Evolutionary conservation across 2,329 filamentous ascomycete species (phyloP), one percentile per base, ranked within the genome.

Genomic region (Beauveria sp.): DNA sequence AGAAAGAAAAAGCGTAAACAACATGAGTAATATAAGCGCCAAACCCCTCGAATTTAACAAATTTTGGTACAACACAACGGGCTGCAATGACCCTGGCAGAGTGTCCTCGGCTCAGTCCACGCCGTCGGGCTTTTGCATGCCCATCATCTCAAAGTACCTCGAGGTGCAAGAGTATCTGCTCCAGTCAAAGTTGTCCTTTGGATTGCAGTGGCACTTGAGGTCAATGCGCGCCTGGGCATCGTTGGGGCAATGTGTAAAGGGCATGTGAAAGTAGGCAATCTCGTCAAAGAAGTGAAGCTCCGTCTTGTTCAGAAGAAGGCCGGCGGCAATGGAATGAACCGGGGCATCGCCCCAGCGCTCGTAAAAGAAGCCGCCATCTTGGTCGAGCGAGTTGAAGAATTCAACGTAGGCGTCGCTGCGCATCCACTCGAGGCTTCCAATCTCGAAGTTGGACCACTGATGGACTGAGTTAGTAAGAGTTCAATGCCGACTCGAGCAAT

Each of bases 211-310:
- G 76, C 95, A 99, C 73, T 90, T 93, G 67, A 93, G 85, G 67
- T 96, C 88, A 61, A 93, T 75, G 66, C 93, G 86, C 60, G 84
- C 86, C 77, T 96, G 83, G 77, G 98, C 91, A 60, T 89, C 90
- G 0, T 92, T 96, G 2, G 95, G 95, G 76, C 95, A 99, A 77
- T 99, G 95, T 5, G 93, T 98, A 74, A 99, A 99, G 24, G 95
- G 95, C 26, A 97, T 90, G 73, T 99, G 95, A 77, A 92, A 97
- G 77, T 99, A 99, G 63, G 91, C 93, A 70, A 99, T 99, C 71
- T 99, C 93, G 76, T 99, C 91, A 81, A 98, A 99, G 80, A 99
- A 99, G 75, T 99, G 95, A 65, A 99, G 87, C 74, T 99, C 88
- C 55, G 95, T 89, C 80, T 96, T 97, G 75, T 90, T 88, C 66